These are phyloP conservation scores for Actinomortierella ambigua DNA, from an alignment of 371 early-diverging fungal species.

Conservation along the genomic window DNA sequence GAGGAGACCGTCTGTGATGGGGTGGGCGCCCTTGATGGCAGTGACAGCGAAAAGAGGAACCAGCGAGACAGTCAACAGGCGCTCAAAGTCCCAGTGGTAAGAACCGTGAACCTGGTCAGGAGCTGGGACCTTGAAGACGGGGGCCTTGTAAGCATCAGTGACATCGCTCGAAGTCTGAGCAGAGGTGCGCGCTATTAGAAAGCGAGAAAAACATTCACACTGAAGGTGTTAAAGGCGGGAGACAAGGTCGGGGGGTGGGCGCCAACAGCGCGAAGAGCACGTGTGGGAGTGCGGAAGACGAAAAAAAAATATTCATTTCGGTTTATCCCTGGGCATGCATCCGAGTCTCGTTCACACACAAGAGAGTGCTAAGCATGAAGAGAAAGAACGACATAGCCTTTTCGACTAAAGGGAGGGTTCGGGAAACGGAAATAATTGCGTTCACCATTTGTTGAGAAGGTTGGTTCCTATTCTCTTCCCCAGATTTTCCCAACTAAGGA, in stretches of 20 bases:
- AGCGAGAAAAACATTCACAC: neutral
- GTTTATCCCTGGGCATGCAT: too few relatives aligned
- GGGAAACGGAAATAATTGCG: too few relatives aligned
- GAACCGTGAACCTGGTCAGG: slow-evolving; percentile 63
- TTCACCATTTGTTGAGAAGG: too few relatives aligned
- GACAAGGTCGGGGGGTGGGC: too few relatives aligned
- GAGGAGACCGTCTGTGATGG: slow-evolving; percentile 85
- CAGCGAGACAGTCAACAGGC: slow-evolving; percentile 74
- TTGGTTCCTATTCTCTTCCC: slow-evolving; percentile 7
- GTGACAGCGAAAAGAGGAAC: slow-evolving; percentile 82
- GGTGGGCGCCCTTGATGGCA: slow-evolving; percentile 78
- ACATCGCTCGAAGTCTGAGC: slow-evolving; percentile 29
- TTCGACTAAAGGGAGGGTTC: too few relatives aligned
- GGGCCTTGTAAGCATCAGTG: slow-evolving; percentile 37
- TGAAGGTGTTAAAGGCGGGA: too few relatives aligned
- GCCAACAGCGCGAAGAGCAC: too few relatives aligned
- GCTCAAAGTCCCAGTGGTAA: slow-evolving; percentile 94
- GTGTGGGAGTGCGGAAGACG: too few relatives aligned
- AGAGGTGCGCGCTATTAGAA: slow-evolving; percentile 24
- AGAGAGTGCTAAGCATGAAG: too few relatives aligned
- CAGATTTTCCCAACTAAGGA: slow-evolving; percentile 17
- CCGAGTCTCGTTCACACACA: too few relatives aligned
- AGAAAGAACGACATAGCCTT: too few relatives aligned
- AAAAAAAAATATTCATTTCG: too few relatives aligned
- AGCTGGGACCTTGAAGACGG: slow-evolving; percentile 16